Base-by-base conservation (phyloP, 1,139 yeast species). In the Kodamaea plutei region DNA sequence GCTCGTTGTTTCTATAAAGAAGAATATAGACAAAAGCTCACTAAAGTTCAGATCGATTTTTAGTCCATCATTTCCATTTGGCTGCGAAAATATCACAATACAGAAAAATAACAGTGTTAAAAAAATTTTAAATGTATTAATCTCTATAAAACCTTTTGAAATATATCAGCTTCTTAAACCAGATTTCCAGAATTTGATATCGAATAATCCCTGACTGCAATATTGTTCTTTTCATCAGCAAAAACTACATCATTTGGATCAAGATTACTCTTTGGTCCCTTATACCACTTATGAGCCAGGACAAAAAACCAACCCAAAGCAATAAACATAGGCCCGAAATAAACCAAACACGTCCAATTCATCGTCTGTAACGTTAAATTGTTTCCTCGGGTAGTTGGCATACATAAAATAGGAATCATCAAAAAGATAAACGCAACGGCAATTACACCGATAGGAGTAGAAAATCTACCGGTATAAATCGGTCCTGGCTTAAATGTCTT, bases 321-420 rank as follows among this genome's bases (percentile, higher is more conserved):
- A 19, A 78, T 34, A 13, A 73, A 45, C 69, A 79, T 60, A 9
- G 84, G 77, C 2, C 84, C 87, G 46, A 76, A 79, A 52, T 71
- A 80, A 10, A 80, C 85, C 20, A 79, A 68, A 13, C 62, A 71
- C 1, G 88, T 82, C 84, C 85, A 80, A 56, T 80, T 81, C 88
- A 80, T 80, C 19, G 44, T 43, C 16, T 68, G 66, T 4, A 72
- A 56, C 6, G 64, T 61, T 42, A 69, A 54, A 40, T 71, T 50
- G 9, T 58, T 55, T 10, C 83, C 84, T 34, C 53, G 61, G 19
- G 60, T 64, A 33, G 69, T 63, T 30, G 87, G 87, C 72, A 79
- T 75, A 49, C 83, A 76, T 47, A 80, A 65, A 35, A 80, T 71
- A 22, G 85, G 85, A 34, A 77, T 67, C 79, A 81, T 79, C 19